Percentiles rank a stretch among this genome's conserved stretches.
Conservation (phyloP, 331 rosid genomes). For the Cydonia oblonga region DNA sequence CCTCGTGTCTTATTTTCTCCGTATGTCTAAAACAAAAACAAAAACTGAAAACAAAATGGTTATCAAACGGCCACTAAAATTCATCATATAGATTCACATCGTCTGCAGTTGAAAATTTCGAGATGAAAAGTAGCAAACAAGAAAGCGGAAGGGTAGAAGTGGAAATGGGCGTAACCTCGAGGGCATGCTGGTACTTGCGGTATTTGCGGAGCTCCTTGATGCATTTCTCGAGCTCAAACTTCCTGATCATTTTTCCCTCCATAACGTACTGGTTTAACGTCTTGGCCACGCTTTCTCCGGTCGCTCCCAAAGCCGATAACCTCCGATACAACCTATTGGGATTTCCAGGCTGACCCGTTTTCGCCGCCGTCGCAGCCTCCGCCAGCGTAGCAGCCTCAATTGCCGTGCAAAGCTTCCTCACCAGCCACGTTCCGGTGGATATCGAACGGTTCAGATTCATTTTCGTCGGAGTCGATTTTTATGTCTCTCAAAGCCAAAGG, state of each 20-base stretch:
- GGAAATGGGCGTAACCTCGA: conserved; percentile 40
- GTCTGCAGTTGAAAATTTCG: background rate
- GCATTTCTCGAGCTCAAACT: conserved; percentile 30
- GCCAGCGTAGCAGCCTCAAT: background rate
- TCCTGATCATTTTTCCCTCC: conserved; percentile 44
- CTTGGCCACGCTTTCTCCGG: conserved; percentile 43
- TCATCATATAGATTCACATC: background rate
- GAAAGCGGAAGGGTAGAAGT: background rate
- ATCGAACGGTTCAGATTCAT: conserved; percentile 34
- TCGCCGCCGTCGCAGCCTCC: background rate
- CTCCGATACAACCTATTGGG: conserved; percentile 34
- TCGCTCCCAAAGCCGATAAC: conserved; percentile 42
- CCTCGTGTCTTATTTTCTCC: too few species aligned
- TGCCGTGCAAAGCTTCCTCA: conserved; percentile 17
- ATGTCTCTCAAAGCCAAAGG: background rate
- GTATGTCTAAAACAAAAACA: too few species aligned
- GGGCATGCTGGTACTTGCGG: conserved; percentile 35
- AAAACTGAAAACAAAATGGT: background rate
- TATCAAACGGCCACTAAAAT: too few species aligned
- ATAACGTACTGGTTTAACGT: conserved; percentile 45
- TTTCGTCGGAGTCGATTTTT: background rate
- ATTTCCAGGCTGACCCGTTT: background rate
- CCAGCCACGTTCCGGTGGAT: conserved; percentile 16
- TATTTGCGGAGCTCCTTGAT: conserved; percentile 53
- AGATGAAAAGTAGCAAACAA: background rate